These are phyloP conservation scores for Pythium brassicae DNA, from an alignment of 352 stramenopile species.

Conservation along the genomic window DNA sequence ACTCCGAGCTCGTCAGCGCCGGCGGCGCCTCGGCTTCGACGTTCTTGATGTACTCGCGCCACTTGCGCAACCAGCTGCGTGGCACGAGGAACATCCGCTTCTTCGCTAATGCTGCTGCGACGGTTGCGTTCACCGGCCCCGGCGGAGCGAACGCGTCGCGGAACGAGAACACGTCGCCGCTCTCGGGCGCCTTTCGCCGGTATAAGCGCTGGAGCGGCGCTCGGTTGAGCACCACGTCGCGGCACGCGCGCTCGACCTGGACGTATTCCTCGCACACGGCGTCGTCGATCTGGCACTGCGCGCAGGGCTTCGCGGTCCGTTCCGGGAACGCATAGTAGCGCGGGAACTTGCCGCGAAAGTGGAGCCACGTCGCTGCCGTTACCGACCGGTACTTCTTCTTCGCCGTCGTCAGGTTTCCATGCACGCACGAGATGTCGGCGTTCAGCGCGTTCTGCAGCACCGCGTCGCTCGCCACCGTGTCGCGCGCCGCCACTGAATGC, in stretches of 20 bases:
- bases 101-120: constrained; percentile 15
- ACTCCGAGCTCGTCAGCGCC: constrained; percentile 21
- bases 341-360: constrained; percentile 63
- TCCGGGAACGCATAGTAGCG: constrained; percentile 29
- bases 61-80: constrained; percentile 50
- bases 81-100: constrained; percentile 55
- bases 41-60: constrained; percentile 72
- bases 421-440: constrained; percentile 65
- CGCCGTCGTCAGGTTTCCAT: constrained; percentile 61
- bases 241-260: constrained; percentile 45
- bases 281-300: constrained; percentile 46
- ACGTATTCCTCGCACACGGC: constrained; percentile 43
- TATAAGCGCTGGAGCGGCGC: constrained; percentile 48
- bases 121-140: constrained; percentile 20
- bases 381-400: constrained; percentile 66
- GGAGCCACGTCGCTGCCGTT: constrained; percentile 43
- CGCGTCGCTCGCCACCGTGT: constrained; percentile 8
- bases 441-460: constrained; percentile 52
- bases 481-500: background rate
- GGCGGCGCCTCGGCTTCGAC: constrained; percentile 38
- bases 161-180: constrained; percentile 28
- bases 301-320: constrained; percentile 29
- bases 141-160: constrained; percentile 44
- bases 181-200: constrained; percentile 26
- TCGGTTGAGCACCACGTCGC: constrained; percentile 58